Conservation (phyloP, 129 eudicot species). For the Erigeron canadensis region DNA sequence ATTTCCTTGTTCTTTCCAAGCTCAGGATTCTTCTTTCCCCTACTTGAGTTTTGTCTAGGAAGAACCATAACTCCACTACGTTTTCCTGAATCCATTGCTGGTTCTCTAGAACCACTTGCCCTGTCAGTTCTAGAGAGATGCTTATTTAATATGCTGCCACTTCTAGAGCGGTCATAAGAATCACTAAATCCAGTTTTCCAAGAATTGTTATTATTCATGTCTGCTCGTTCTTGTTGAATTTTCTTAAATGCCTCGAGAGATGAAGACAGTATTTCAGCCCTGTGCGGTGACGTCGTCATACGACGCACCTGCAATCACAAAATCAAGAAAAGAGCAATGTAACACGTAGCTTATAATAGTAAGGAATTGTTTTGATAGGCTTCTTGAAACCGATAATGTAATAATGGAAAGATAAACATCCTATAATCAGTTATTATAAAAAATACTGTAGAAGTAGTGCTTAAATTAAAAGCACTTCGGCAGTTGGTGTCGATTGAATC, state of each 20-base stretch:
- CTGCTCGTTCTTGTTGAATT: conserved; percentile 79
- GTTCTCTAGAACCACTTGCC: conserved; percentile 35
- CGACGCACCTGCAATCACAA: conserved; percentile 73
- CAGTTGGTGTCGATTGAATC: background rate
- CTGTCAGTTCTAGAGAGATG: conserved; percentile 29
- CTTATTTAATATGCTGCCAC: conserved; percentile 29
- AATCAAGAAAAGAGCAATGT: conserved; percentile 17
- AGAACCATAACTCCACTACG: conserved; percentile 38
- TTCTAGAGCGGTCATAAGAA: conserved; percentile 29
- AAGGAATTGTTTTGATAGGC: background rate
- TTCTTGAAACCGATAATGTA: background rate
- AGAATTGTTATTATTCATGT: conserved; percentile 41
- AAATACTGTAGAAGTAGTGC: background rate
- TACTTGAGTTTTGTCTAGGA: conserved; percentile 43
- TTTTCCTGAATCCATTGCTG: conserved; percentile 44
- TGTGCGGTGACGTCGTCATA: conserved; percentile 94
- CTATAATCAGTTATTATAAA: no score
- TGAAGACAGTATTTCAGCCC: conserved; percentile 93
- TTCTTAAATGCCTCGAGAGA: conserved; percentile 93
- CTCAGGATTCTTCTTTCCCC: conserved; percentile 56
- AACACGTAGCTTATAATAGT: background rate
- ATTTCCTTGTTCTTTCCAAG: conserved; percentile 57
- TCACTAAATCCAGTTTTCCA: conserved; percentile 33
- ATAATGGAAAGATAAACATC: no score
- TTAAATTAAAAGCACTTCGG: background rate